Evolutionary conservation across 2,329 filamentous ascomycete species (phyloP).

Genomic region (Penicillium sp.): DNA sequence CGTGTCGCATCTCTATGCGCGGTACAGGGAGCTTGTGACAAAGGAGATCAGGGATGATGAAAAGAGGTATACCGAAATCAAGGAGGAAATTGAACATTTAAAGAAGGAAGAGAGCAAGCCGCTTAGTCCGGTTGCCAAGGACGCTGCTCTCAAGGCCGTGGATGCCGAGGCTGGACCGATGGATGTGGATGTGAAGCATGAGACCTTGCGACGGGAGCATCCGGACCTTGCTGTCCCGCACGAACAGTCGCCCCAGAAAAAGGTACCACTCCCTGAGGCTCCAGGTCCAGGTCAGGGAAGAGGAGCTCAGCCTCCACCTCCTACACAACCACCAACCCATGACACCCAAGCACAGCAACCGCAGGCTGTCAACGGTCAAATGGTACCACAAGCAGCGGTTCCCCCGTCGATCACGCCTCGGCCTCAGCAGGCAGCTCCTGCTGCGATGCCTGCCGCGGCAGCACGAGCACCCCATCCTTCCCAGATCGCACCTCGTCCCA

Average conservation of each 20-base stretch:
- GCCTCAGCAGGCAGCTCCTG: slow-evolving; percentile 15
- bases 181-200: slow-evolving; percentile 28
- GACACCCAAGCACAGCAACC: slow-evolving; percentile 10
- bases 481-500: slow-evolving; percentile 22
- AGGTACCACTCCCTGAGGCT: slow-evolving; percentile 9
- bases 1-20: slow-evolving; percentile 67
- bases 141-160: slow-evolving; percentile 10
- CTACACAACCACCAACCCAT: slow-evolving; percentile 1
- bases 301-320: slow-evolving; percentile 6
- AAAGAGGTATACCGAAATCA: slow-evolving; percentile 57
- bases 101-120: slow-evolving; percentile 57
- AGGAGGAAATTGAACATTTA: slow-evolving; percentile 63
- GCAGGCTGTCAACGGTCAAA: slow-evolving; percentile 20
- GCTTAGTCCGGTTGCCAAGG: slow-evolving; percentile 2
- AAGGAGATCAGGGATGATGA: slow-evolving; percentile 70
- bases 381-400: slow-evolving; percentile 14
- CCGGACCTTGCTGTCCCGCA: slow-evolving; percentile 4
- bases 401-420: slow-evolving; percentile 20
- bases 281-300: neutral
- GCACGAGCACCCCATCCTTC: slow-evolving; percentile 22
- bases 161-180: slow-evolving; percentile 19
- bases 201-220: slow-evolving; percentile 10
- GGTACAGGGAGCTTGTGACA: slow-evolving; percentile 67
- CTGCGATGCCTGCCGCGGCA: slow-evolving; percentile 17
- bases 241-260: slow-evolving; percentile 2